These are phyloP conservation scores for Colletotrichum aenigma DNA, from an alignment of 2,329 filamentous ascomycete species.

Conservation along the genomic window DNA sequence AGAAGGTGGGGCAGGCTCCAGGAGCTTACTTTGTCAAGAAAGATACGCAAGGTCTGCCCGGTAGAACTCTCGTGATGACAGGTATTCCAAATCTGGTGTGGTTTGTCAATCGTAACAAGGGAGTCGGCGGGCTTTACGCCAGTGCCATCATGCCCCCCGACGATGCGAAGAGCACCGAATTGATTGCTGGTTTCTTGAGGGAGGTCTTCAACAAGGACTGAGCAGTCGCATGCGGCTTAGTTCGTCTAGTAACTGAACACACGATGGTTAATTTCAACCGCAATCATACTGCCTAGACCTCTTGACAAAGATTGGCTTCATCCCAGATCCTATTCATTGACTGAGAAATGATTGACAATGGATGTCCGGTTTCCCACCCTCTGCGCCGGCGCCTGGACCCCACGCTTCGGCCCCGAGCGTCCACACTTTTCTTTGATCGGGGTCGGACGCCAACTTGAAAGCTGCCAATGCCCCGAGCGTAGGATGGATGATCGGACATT, in stretches of 20 bases:
- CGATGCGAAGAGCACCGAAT: not conserved
- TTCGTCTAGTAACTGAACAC: not conserved
- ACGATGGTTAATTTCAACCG: no score
- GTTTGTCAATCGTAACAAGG: not conserved
- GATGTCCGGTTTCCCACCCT: not conserved
- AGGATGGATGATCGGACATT: not conserved
- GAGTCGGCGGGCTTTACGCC: constrained; percentile 22
- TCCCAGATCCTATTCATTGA: not conserved
- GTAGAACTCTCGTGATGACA: not conserved
- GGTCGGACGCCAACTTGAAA: not conserved
- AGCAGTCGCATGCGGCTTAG: not conserved
- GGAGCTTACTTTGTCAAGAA: not conserved
- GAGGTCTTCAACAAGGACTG: not conserved
- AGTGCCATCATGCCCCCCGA: not conserved
- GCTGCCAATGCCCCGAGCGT: not conserved
- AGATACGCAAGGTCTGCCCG: not conserved
- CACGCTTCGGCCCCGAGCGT: not conserved
- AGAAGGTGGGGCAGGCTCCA: not conserved
- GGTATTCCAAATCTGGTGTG: not conserved
- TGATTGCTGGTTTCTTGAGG: not conserved
- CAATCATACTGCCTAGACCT: not conserved
- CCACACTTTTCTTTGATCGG: not conserved
- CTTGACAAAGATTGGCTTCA: not conserved
- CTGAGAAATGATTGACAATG: not conserved
- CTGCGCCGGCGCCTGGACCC: not conserved